Evolutionary conservation across 257 asterid genomes (phyloP), one percentile per base, ranked within the genome.

Genomic region (Petunia axillaris): DNA sequence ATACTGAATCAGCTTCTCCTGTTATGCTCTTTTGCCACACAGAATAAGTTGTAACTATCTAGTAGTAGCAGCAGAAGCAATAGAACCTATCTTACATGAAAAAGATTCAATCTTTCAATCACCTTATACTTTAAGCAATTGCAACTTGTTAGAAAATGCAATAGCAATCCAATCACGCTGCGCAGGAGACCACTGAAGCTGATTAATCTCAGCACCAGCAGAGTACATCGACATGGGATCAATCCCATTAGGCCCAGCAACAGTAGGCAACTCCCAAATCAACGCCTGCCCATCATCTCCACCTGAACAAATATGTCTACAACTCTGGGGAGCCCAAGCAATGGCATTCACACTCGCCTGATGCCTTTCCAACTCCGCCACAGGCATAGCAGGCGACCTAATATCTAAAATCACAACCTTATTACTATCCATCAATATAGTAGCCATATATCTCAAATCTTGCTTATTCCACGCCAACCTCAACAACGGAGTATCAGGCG

Each of bases 381-480:
- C 99, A 0, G 99, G 98, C 89, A 91, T 73, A 1, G 95, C 86
- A 0, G 97, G 98, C 1, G 95, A 85, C 86, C 98, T 87, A 36
- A 95, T 95, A 83, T 93, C 99, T 84, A 93, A 81, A 4, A 93
- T 91, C 65, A 95, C 96, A 75, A 95, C 74, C 86, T 93, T 93
- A 52, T 90, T 90, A 71, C 94, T 91, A 25, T 93, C 98, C 99
- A 95, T 95, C 88, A 93, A 66, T 1, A 84, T 92, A 0, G 98
- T 92, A 0, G 96, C 98, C 99, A 95, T 92, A 76, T 95, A 93
- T 86, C 99, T 95, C 86, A 93, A 85, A 79, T 95, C 98, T 88
- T 92, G 98, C 90, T 93, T 95, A 81, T 95, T 95, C 98, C 99
- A 95, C 41, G 99, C 97, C 87, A 95, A 74, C 53, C 99, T 88